Evolutionary conservation across 2,329 filamentous ascomycete species (phyloP).

Genomic region (Colletotrichum salicis): DNA sequence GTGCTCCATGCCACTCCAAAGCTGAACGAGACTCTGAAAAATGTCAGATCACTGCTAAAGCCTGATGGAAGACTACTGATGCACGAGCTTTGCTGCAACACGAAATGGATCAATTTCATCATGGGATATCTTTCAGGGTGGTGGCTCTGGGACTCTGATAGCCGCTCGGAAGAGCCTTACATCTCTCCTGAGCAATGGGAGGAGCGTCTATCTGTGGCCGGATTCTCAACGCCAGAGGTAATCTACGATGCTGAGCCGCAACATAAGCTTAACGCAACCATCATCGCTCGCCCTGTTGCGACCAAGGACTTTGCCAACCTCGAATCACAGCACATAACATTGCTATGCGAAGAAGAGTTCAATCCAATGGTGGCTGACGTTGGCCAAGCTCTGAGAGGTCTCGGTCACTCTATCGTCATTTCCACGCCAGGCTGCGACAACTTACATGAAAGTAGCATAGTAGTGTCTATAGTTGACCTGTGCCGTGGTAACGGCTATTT

Average conservation of each 20-base stretch:
- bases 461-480: neutral
- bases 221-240: neutral
- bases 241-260: neutral
- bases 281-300: neutral
- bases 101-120: slow-evolving; percentile 43
- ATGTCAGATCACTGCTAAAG: slow-evolving; percentile 8
- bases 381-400: neutral
- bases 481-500: slow-evolving; percentile 15
- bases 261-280: slow-evolving; percentile 9
- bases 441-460: neutral
- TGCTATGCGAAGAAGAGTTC: neutral
- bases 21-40: slow-evolving; percentile 5
- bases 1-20: slow-evolving; percentile 23
- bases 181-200: slow-evolving; percentile 26
- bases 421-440: neutral
- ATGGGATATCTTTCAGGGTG: slow-evolving; percentile 42
- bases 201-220: neutral
- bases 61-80: slow-evolving; percentile 12
- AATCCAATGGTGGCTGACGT: neutral
- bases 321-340: neutral
- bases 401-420: neutral
- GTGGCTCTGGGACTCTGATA: slow-evolving; percentile 41
- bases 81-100: slow-evolving; percentile 22
- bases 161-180: slow-evolving; percentile 41
- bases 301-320: neutral